Evolutionary conservation across 371 early-diverging fungal species (phyloP).

Genomic region (Zychaea mexicana): DNA sequence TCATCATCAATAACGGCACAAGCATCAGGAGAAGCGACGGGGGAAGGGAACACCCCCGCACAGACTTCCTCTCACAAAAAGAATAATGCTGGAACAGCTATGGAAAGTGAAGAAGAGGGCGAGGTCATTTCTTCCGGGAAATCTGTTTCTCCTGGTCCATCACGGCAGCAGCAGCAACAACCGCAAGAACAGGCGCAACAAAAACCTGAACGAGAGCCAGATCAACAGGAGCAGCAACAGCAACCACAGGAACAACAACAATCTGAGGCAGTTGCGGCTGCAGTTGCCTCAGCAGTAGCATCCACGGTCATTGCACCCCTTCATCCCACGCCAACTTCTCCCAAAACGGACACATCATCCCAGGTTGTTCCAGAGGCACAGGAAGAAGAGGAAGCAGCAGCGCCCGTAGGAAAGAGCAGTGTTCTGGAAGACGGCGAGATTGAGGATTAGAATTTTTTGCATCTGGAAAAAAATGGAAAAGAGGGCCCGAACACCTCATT

Average conservation of each 20-base stretch:
- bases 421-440: slow-evolving; percentile 46
- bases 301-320: background rate
- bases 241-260: background rate
- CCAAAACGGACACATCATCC: background rate
- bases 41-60: background rate
- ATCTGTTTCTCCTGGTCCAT: slow-evolving; percentile 25
- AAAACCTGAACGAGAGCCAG: background rate
- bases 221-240: background rate
- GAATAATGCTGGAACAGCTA: background rate
- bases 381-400: slow-evolving; percentile 6
- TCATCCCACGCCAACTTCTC: background rate
- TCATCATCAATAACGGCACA: background rate
- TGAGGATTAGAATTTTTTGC: slow-evolving; percentile 14
- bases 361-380: background rate
- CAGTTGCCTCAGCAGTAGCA: slow-evolving; percentile 8
- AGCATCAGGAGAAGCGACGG: background rate
- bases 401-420: slow-evolving; percentile 19
- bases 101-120: slow-evolving; percentile 49
- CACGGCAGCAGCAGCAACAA: background rate
- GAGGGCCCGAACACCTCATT: background rate
- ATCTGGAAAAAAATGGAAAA: background rate
- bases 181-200: background rate
- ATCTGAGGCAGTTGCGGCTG: slow-evolving; percentile 6
- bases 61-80: slow-evolving; percentile 2
- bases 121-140: slow-evolving; percentile 40